These are phyloP conservation scores for Globisporangium sylvaticum DNA, from an alignment of 352 stramenopile genomes.

Conservation along the genomic window DNA sequence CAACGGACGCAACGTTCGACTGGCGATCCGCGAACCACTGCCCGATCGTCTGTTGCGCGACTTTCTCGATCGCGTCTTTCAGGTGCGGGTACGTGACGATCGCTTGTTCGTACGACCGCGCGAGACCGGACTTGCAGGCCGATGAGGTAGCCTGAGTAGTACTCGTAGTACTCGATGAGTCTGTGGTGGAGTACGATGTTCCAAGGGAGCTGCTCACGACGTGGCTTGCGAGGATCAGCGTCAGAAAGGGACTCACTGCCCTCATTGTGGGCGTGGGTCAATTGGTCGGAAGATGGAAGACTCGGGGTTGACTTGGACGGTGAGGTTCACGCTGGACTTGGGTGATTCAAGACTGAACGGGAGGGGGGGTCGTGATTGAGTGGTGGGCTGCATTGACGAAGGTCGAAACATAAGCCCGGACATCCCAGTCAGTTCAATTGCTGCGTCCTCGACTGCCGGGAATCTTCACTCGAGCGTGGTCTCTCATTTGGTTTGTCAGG, in stretches of 20 bases:
- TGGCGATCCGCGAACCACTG: conserved; percentile 55
- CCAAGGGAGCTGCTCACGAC: neutral
- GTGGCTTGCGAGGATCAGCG: conserved; percentile 15
- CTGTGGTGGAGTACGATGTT: conserved; percentile 5
- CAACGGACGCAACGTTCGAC: conserved; percentile 18
- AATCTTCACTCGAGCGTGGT: neutral
- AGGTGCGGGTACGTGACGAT: conserved; percentile 29
- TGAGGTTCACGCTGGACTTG: neutral
- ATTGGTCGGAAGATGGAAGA: neutral
- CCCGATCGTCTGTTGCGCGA: conserved; percentile 32
- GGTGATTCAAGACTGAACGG: neutral
- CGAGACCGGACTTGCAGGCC: conserved; percentile 6
- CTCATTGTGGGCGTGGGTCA: conserved; percentile 17
- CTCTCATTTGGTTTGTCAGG: neutral
- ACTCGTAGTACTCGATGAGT: neutral
- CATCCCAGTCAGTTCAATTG: neutral
- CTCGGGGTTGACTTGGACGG: conserved; percentile 7
- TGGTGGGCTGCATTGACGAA: neutral
- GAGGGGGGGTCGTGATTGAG: too few species aligned
- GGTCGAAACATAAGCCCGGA: neutral
- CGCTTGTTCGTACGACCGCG: conserved; percentile 26
- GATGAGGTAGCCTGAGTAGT: neutral
- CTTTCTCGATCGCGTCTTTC: conserved; percentile 30
- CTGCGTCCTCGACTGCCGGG: neutral
- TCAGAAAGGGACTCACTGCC: conserved; percentile 15